Percentiles rank a stretch among this genome's conserved stretches.
These are phyloP conservation scores for Aureobasidium melanogenum DNA, from an alignment of 2,329 filamentous ascomycete species.

Conservation along the genomic window DNA sequence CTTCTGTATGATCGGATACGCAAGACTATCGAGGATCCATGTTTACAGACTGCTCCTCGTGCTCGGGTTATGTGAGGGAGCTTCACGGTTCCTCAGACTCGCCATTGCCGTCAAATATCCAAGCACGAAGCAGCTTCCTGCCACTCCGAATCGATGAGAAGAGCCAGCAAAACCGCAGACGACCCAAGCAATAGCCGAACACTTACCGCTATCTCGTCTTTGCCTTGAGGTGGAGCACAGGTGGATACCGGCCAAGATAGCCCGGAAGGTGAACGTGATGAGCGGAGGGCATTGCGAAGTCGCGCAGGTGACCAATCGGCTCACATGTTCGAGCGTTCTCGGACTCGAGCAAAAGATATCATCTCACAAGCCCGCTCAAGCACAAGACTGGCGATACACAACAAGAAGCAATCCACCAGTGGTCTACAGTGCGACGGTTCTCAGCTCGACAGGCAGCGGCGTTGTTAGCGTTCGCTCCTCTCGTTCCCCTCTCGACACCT, in stretches of 20 bases:
- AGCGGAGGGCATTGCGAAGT: slow-evolving; percentile 1
- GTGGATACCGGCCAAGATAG: background rate
- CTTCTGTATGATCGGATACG: too few relatives aligned
- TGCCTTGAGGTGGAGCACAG: slow-evolving; percentile 4
- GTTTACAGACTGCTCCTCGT: background rate
- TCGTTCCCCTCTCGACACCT: slow-evolving; percentile 2
- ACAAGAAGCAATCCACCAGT: background rate
- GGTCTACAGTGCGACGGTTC: slow-evolving; percentile 1
- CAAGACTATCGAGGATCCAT: background rate
- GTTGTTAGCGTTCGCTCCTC: slow-evolving; percentile 1
- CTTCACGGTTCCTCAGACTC: background rate
- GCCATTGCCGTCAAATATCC: background rate
- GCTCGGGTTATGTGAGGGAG: background rate
- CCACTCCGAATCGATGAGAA: too few relatives aligned
- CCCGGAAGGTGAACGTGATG: slow-evolving; percentile 6
- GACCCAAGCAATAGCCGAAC: background rate
- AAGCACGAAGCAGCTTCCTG: background rate
- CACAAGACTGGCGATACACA: background rate
- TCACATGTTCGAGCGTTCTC: slow-evolving; percentile 5
- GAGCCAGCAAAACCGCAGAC: background rate
- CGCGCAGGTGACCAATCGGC: slow-evolving; percentile 9
- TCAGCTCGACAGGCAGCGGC: background rate
- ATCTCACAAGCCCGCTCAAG: background rate
- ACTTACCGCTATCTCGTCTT: background rate
- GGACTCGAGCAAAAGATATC: slow-evolving; percentile 4